Evolutionary conservation across 2,329 filamentous ascomycete genomes (phyloP).

Genomic region (Mollisia scopiformis): DNA sequence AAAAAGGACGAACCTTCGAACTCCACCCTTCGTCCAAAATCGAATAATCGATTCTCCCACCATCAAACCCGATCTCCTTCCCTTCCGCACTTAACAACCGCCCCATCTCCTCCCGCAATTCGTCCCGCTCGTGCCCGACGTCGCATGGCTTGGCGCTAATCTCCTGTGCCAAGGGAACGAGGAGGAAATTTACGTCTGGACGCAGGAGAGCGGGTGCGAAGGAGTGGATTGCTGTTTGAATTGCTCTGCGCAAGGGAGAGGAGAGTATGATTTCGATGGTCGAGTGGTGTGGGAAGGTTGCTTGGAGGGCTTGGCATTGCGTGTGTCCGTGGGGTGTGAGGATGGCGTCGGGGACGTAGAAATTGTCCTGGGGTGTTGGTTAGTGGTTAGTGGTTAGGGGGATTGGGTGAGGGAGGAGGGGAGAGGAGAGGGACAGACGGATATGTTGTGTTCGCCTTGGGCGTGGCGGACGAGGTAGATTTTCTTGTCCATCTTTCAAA

Average conservation of each 20-base stretch:
- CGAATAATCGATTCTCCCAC: conserved; percentile 18
- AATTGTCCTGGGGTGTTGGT: conserved; percentile 17
- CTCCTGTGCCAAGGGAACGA: conserved; percentile 23
- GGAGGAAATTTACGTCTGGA: conserved; percentile 15
- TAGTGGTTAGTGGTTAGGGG: not conserved
- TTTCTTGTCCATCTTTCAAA: conserved; percentile 10
- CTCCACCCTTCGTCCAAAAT: conserved; percentile 23
- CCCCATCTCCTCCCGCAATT: conserved; percentile 6
- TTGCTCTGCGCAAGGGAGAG: conserved; percentile 77
- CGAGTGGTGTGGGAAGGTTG: conserved; percentile 63
- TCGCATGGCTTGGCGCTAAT: conserved; percentile 25
- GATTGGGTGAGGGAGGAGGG: conserved; percentile 31
- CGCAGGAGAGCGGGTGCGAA: conserved; percentile 48
- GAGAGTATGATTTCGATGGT: conserved; percentile 65
- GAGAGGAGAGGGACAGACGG: conserved; percentile 61
- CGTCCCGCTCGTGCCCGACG: conserved; percentile 13
- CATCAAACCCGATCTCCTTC: conserved; percentile 13
- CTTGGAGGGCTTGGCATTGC: conserved; percentile 69
- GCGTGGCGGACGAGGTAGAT: conserved; percentile 63
- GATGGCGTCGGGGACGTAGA: conserved; percentile 59
- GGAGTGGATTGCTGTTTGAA: conserved; percentile 72
- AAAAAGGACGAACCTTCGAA: conserved; percentile 11
- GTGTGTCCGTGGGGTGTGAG: conserved; percentile 74
- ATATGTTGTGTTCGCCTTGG: conserved; percentile 80
- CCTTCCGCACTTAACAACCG: conserved; percentile 10